Conservation (phyloP, 2,329 filamentous ascomycete genomes). For the Pseudogymnoascus sp. region DNA sequence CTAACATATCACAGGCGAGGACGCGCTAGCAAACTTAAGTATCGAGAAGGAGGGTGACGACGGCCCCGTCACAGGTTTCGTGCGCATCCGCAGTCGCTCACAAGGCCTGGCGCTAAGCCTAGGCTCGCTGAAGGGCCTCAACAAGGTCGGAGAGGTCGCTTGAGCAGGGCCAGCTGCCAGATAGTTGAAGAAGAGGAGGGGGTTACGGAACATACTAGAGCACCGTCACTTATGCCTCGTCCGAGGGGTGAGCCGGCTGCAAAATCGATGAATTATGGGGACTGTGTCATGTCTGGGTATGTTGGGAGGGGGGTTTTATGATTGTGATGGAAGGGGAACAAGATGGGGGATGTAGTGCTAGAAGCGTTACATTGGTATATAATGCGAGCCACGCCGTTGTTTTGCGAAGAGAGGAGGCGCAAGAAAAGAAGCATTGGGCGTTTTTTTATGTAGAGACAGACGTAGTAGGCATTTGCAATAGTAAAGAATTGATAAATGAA, state of each 20-base stretch:
- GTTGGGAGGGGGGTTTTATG: not conserved
- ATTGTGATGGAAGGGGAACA: not conserved
- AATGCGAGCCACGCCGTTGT: constrained; percentile 8
- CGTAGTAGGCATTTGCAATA: not conserved
- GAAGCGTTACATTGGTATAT: constrained; percentile 9
- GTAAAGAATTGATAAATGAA: constrained; percentile 10
- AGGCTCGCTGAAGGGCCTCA: constrained; percentile 88
- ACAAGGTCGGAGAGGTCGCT: constrained; percentile 54
- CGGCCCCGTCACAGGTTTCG: constrained; percentile 92
- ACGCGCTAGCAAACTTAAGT: constrained; percentile 92
- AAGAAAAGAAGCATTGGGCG: constrained; percentile 10
- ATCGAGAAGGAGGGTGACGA: constrained; percentile 97
- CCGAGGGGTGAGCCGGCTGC: not conserved
- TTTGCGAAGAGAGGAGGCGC: constrained; percentile 9
- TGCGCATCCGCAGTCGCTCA: constrained; percentile 93
- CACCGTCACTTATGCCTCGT: not conserved
- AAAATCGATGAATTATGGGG: constrained; percentile 3
- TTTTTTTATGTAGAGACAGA: constrained; percentile 1
- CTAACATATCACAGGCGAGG: constrained; percentile 64
- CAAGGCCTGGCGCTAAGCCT: constrained; percentile 91
- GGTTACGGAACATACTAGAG: constrained; percentile 3
- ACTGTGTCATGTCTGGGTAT: not conserved
- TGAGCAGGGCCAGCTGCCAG: constrained; percentile 16
- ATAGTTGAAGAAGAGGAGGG: not conserved
- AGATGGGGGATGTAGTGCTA: not conserved